Evolutionary conservation across 2,329 filamentous ascomycete genomes (phyloP).

Genomic region (Chalara sp.): DNA sequence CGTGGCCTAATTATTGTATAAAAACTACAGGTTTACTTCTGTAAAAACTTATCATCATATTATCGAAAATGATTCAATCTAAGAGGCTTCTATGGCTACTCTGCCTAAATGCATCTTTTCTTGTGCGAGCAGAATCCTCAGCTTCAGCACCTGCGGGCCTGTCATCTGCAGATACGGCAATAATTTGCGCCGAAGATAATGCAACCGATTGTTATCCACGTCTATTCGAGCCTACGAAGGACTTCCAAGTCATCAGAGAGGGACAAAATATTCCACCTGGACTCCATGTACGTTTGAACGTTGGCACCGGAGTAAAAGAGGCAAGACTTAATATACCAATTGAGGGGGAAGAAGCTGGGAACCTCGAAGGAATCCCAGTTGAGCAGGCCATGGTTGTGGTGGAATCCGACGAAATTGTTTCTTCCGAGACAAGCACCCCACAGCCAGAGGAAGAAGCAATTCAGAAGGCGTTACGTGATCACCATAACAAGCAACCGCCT

Average conservation of each 20-base stretch:
- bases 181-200: conserved; percentile 59
- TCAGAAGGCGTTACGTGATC: conserved; percentile 19
- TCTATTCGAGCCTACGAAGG: conserved; percentile 54
- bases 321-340: conserved; percentile 57
- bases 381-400: conserved; percentile 37
- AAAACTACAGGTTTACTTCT: too few species aligned
- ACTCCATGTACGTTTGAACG: conserved; percentile 59
- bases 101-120: conserved; percentile 16
- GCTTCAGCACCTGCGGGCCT: conserved; percentile 10
- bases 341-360: conserved; percentile 41
- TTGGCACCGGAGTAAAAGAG: conserved; percentile 56
- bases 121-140: conserved; percentile 16
- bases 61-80: neutral
- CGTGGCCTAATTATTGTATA: conserved; percentile 7
- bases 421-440: neutral
- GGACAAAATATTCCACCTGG: conserved; percentile 61
- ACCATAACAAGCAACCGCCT: conserved; percentile 44
- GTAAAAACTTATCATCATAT: neutral
- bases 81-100: conserved; percentile 15
- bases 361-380: conserved; percentile 42
- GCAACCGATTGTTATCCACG: conserved; percentile 58
- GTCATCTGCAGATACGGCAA: conserved; percentile 35
- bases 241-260: conserved; percentile 56
- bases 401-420: neutral
- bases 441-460: conserved; percentile 19